Evolutionary conservation across 345 rosid species (phyloP).

Genomic region (Camelina laxa): DNA sequence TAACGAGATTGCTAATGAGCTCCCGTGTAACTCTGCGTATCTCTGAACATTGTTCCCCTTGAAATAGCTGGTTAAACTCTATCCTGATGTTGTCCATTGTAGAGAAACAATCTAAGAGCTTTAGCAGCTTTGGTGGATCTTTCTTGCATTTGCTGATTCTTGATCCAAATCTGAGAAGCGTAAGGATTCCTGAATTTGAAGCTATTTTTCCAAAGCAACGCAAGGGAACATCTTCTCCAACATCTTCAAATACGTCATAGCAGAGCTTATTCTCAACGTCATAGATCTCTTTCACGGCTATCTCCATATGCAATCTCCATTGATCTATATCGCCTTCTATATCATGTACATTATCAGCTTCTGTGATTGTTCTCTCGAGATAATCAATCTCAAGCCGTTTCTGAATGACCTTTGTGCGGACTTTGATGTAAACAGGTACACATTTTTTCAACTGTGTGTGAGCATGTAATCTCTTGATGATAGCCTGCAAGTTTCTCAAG

Average conservation of each 20-base stretch:
- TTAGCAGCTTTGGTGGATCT: conserved; percentile 66
- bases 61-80: conserved; percentile 71
- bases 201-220: conserved; percentile 65
- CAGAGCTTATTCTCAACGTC: conserved; percentile 60
- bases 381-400: conserved; percentile 53
- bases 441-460: conserved; percentile 50
- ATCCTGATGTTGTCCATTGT: conserved; percentile 60
- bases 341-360: conserved; percentile 53
- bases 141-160: conserved; percentile 64
- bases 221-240: conserved; percentile 42
- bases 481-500: conserved; percentile 53
- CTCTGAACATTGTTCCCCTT: conserved; percentile 54
- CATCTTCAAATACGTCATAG: conserved; percentile 48
- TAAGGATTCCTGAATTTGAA: conserved; percentile 49
- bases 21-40: conserved; percentile 64
- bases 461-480: conserved; percentile 50
- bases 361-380: conserved; percentile 50
- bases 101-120: conserved; percentile 65
- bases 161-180: conserved; percentile 66
- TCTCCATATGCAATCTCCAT: conserved; percentile 66
- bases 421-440: conserved; percentile 44
- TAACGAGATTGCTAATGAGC: conserved; percentile 61
- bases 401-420: conserved; percentile 49
- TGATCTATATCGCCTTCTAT: conserved; percentile 49
- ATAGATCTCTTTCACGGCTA: conserved; percentile 54